Evolutionary conservation across 2,329 filamentous ascomycete species (phyloP), one percentile per base, ranked within the genome.

Genomic region (Cladosporium sp.): DNA sequence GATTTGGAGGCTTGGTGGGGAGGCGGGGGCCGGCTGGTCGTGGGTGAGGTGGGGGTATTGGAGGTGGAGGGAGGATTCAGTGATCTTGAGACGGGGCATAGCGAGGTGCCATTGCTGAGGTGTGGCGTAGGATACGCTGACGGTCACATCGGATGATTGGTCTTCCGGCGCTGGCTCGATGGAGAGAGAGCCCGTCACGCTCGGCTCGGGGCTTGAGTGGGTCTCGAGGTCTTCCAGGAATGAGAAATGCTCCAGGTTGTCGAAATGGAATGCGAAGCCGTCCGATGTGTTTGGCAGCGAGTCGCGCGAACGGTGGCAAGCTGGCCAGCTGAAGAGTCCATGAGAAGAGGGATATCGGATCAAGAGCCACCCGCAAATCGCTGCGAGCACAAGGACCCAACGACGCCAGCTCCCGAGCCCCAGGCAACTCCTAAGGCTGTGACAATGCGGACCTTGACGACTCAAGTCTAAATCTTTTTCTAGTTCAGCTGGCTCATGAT

Each of bases 1-100:
- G 31, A 74, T 66, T 14, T 68, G 68, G 10, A 74, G 56, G 48
- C 70, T 72, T 2, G 70, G 59, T 8, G 59, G 61, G 0, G 60
- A 58, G 10, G 40, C 35, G 6, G 11, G 11, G 9, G 40, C 37
- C 5, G 32, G 13, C 10, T 16, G 14, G 14, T 18, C n/a, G 8
- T 22, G 11, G 40, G 35, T 16, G 37, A 10, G 18, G 18, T 28
- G 11, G 40, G 48, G 8, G 41, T 14, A 28, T 10, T 28, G 11
- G 4, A 50, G 48, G 11, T 19, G 48, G 11, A 50, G 4, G 31
- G 48, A 34, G 6, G 32, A 43, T 9, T 37, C 48, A 9, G 32
- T 35, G 4, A 35, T 10, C 2, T 37, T n/a, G 40, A 40, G 43
- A 7, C 22, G 22, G 22, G 22, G 22, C 22, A 2, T 28, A 4